These are phyloP conservation scores for Tricholoma sp. DNA, from an alignment of 768 basidiomycete species.

Conservation along the genomic window DNA sequence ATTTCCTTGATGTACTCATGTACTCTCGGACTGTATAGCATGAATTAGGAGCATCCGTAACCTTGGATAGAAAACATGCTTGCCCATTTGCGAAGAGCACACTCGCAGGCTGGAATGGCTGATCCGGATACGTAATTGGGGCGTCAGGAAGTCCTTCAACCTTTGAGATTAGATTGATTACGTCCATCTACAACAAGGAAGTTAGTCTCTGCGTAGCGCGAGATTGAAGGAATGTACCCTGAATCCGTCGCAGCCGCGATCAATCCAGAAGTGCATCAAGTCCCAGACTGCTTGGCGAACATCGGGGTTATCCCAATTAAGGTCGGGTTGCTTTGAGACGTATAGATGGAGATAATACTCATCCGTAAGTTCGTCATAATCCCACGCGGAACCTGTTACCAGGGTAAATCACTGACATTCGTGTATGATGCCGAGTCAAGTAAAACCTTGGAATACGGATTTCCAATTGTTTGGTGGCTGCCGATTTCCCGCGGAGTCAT, in stretches of 20 bases:
- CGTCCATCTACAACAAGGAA: constrained; percentile 47
- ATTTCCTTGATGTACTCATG: constrained; percentile 70
- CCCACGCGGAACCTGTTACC: constrained; percentile 63
- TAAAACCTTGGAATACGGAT: constrained; percentile 57
- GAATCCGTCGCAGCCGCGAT: constrained; percentile 72
- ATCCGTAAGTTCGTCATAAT: constrained; percentile 55
- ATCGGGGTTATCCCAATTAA: constrained; percentile 71
- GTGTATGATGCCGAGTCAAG: neutral
- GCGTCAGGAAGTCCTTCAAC: constrained; percentile 62
- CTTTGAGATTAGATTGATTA: constrained; percentile 68
- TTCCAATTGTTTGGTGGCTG: constrained; percentile 74
- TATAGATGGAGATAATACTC: constrained; percentile 76
- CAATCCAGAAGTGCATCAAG: constrained; percentile 71
- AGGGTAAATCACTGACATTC: neutral
- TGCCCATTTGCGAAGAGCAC: constrained; percentile 59
- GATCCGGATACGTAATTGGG: constrained; percentile 43
- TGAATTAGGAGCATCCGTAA: neutral
- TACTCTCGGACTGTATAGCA: constrained; percentile 47
- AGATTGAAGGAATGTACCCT: constrained; percentile 36
- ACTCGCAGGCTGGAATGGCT: constrained; percentile 50
- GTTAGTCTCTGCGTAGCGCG: neutral
- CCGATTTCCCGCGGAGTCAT: constrained; percentile 46
- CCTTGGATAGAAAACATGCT: constrained; percentile 1
- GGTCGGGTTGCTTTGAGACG: constrained; percentile 62
- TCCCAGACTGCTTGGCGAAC: constrained; percentile 57